Evolutionary conservation across 2,329 filamentous ascomycete genomes (phyloP).

Genomic region (Apiospora aurea): DNA sequence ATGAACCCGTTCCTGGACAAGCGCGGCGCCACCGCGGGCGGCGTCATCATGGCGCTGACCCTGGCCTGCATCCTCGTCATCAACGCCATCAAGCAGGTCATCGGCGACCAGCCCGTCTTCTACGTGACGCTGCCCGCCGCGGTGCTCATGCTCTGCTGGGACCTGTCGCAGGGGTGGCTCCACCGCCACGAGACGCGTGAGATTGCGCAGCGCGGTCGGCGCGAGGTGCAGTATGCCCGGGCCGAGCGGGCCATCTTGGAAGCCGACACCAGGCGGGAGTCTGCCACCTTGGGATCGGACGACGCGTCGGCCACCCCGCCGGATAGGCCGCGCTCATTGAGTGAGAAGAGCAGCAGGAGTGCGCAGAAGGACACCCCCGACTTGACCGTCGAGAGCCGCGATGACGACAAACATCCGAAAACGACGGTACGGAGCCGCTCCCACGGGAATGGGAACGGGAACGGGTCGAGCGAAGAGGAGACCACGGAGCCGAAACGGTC

Average conservation of each 20-base stretch:
- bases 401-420: conserved; percentile 14
- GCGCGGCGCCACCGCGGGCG: conserved; percentile 68
- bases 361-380: neutral
- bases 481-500: neutral
- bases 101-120: conserved; percentile 64
- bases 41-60: conserved; percentile 70
- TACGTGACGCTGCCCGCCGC: conserved; percentile 75
- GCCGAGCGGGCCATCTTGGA: conserved; percentile 47
- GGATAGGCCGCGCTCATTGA: neutral
- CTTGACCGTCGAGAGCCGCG: conserved; percentile 29
- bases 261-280: conserved; percentile 37
- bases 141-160: conserved; percentile 72
- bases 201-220: conserved; percentile 64
- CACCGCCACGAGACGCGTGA: conserved; percentile 67
- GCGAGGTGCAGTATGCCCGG: conserved; percentile 53
- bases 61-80: conserved; percentile 70
- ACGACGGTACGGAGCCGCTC: neutral
- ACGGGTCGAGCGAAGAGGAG: neutral
- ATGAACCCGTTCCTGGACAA: conserved; percentile 79
- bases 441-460: neutral
- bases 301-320: neutral
- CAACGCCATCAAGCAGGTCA: conserved; percentile 64
- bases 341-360: neutral
- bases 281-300: neutral
- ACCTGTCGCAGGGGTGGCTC: conserved; percentile 69